These are phyloP conservation scores for Cystodermella granulosa DNA, from an alignment of 1,284 basidiomycete species.

Conservation along the genomic window DNA sequence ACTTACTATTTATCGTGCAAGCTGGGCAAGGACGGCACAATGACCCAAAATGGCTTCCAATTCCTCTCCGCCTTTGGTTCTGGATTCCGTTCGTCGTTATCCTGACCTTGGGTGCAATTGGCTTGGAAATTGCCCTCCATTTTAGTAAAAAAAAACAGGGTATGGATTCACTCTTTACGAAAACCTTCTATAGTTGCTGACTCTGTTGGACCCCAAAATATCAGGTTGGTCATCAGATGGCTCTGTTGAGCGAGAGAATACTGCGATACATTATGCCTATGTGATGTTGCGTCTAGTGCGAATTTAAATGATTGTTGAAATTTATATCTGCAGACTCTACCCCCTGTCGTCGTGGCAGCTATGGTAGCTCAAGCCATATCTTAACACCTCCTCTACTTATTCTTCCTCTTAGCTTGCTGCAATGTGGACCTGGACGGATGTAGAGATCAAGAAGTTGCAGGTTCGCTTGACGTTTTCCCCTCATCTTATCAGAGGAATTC, in stretches of 20 bases:
- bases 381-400: conserved; percentile 1
- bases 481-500: not conserved
- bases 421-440: conserved; percentile 53
- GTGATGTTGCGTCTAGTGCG: conserved; percentile 25
- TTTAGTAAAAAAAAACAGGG: conserved; percentile 46
- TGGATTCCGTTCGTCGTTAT: conserved; percentile 43
- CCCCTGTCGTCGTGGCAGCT: conserved; percentile 46
- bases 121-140: conserved; percentile 46
- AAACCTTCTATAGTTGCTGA: not conserved
- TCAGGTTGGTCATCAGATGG: conserved; percentile 44
- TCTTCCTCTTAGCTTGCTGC: conserved; percentile 36
- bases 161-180: conserved; percentile 15
- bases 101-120: conserved; percentile 42
- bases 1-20: no score
- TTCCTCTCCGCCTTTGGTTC: no score
- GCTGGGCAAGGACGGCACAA: no score
- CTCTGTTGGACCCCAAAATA: not conserved
- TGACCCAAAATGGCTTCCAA: no score
- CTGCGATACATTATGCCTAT: conserved; percentile 48
- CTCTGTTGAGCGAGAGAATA: conserved; percentile 26
- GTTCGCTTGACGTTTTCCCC: conserved; percentile 20
- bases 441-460: conserved; percentile 54
- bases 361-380: conserved; percentile 21
- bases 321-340: conserved; percentile 40
- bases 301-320: conserved; percentile 3